Conservation (phyloP, 2,329 filamentous ascomycete genomes). For the Lachnum nothofagi region DNA sequence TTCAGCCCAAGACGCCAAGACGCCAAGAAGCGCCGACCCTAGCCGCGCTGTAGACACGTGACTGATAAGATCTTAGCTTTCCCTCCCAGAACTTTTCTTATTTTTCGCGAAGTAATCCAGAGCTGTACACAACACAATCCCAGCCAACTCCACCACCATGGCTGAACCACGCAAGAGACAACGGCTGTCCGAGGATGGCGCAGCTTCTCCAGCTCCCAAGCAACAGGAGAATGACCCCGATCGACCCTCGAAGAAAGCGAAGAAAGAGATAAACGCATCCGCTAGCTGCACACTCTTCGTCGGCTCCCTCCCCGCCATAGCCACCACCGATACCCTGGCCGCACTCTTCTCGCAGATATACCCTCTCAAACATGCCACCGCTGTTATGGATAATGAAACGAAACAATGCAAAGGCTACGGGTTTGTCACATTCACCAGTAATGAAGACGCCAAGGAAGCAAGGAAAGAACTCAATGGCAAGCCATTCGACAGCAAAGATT, state of each 20-base stretch:
- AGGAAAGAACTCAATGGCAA: conserved; percentile 75
- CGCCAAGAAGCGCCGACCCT: no score
- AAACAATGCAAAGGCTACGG: conserved; percentile 89
- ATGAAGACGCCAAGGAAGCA: conserved; percentile 80
- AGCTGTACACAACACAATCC: not conserved
- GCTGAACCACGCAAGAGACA: conserved; percentile 26
- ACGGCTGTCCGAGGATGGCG: conserved; percentile 22
- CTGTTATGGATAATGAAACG: conserved; percentile 78
- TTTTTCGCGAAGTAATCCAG: not conserved
- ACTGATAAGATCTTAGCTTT: not conserved
- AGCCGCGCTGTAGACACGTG: no score
- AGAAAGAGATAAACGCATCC: conserved; percentile 48
- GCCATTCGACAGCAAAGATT: conserved; percentile 69
- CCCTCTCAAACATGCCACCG: conserved; percentile 92
- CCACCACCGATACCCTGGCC: conserved; percentile 76
- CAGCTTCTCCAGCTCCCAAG: conserved; percentile 9
- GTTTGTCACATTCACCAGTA: conserved; percentile 93
- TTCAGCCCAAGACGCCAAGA: no score
- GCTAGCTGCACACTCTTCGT: conserved; percentile 74
- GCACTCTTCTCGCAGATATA: conserved; percentile 91
- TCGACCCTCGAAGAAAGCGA: conserved; percentile 49
- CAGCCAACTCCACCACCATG: conserved; percentile 10
- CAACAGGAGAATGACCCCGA: conserved; percentile 17
- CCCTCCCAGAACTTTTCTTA: conserved; percentile 1
- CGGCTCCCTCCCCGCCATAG: conserved; percentile 71